A percentile compares a stretch with the other conserved stretches of the same genome.
phyloP scores from a whole-genome alignment of 441 rosid species.

The Geranium incanum region DNA sequence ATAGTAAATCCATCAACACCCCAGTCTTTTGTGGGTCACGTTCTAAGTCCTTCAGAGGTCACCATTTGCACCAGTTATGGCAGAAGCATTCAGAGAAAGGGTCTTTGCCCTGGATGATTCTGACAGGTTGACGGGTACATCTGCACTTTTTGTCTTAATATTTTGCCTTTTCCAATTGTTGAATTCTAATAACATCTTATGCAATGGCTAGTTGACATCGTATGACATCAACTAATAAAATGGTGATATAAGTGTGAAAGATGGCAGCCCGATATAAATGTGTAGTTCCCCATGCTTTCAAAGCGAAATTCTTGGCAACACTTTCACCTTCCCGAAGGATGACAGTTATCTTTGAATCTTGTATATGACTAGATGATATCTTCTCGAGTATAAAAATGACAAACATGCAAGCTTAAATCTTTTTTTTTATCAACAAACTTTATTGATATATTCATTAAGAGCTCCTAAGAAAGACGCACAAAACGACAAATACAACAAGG shows the following conservation, averaged over 20 bases:
- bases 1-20: constrained; percentile 60
- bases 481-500: too few species aligned
- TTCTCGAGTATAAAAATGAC: neutral
- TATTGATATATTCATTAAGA: too few species aligned
- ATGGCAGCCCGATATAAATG: neutral
- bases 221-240: neutral
- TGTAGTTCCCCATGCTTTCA: neutral
- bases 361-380: neutral
- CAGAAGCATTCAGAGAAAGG: constrained; percentile 84
- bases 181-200: neutral
- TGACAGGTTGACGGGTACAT: constrained; percentile 86
- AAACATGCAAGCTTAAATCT: neutral
- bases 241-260: neutral
- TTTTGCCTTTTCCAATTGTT: neutral
- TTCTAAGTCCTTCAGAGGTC: constrained; percentile 70
- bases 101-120: constrained; percentile 71
- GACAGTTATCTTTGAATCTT: neutral
- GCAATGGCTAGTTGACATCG: neutral
- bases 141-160: constrained; percentile 11
- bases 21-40: constrained; percentile 45
- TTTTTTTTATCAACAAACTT: too few species aligned
- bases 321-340: neutral
- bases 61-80: constrained; percentile 84
- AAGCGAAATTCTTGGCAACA: neutral
- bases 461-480: too few species aligned